Evolutionary conservation across 306 rosid genomes (phyloP).

Genomic region (Cucurbita maxima): DNA sequence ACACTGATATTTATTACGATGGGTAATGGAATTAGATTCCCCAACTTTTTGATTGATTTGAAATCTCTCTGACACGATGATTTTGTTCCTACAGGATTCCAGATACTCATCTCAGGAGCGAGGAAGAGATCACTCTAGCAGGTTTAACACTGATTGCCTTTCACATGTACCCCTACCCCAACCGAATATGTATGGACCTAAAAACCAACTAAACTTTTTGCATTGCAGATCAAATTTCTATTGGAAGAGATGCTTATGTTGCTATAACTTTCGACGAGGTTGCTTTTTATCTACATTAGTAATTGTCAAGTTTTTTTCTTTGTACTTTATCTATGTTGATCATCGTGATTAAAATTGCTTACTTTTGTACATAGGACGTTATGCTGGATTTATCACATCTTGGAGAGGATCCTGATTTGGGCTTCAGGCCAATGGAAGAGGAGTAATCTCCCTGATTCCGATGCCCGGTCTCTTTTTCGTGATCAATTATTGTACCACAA

Average conservation of each 20-base stretch:
- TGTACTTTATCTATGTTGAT: background rate
- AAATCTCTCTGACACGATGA: background rate
- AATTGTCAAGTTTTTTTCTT: background rate
- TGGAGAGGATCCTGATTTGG: constrained; percentile 19
- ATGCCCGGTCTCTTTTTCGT: background rate
- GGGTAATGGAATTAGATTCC: constrained; percentile 24
- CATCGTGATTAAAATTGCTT: background rate
- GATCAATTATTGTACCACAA: background rate
- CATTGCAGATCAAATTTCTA: constrained; percentile 45
- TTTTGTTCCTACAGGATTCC: constrained; percentile 26
- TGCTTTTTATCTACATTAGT: background rate
- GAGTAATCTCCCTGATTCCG: constrained; percentile 25
- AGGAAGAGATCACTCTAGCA: constrained; percentile 55
- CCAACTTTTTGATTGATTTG: background rate
- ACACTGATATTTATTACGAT: constrained; percentile 4
- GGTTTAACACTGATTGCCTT: constrained; percentile 23
- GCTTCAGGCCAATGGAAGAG: constrained; percentile 19
- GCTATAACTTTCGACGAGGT: constrained; percentile 67
- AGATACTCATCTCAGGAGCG: constrained; percentile 35
- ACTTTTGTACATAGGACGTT: constrained; percentile 28
- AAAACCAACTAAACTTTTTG: background rate
- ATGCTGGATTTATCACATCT: constrained; percentile 14
- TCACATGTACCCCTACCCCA: background rate
- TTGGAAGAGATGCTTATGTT: constrained; percentile 23
- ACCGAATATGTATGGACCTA: background rate